phyloP scores from a whole-genome alignment of 352 stramenopile genomes.

The Pythium sukuiense region DNA sequence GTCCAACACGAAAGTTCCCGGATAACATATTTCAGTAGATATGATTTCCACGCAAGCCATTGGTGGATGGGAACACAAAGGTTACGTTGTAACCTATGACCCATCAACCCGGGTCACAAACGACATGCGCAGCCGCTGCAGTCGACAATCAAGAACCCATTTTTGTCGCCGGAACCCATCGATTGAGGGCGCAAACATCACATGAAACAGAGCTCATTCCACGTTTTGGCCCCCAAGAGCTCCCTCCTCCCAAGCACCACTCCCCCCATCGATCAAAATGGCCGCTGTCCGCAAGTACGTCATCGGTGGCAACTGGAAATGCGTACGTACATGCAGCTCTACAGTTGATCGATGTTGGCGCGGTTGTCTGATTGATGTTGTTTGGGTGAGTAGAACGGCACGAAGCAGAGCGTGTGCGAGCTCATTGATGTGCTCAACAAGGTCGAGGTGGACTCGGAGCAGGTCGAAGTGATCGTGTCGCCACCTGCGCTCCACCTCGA shows the following conservation, averaged over 20 bases:
- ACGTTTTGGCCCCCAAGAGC: slow-evolving; percentile 15
- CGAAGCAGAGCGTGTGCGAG: slow-evolving; percentile 83
- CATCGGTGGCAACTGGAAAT: slow-evolving; percentile 94
- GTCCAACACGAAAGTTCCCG: background rate
- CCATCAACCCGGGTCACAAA: slow-evolving; percentile 2
- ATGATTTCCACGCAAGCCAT: background rate
- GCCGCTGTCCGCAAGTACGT: slow-evolving; percentile 51
- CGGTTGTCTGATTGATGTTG: slow-evolving; percentile 32
- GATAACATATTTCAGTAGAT: slow-evolving; percentile 15
- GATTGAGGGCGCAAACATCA: background rate
- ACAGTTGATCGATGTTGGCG: background rate
- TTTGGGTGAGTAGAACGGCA: slow-evolving; percentile 45
- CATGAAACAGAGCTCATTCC: slow-evolving; percentile 11
- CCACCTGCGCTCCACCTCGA: slow-evolving; percentile 60
- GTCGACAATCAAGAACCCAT: background rate
- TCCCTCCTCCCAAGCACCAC: slow-evolving; percentile 2
- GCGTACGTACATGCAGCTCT: slow-evolving; percentile 32
- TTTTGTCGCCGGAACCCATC: slow-evolving; percentile 15
- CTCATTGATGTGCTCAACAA: slow-evolving; percentile 83
- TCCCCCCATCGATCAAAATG: slow-evolving; percentile 24
- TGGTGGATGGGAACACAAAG: background rate
- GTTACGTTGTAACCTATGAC: background rate
- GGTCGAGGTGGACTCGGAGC: slow-evolving; percentile 60
- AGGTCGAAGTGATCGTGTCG: slow-evolving; percentile 72
- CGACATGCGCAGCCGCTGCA: background rate